phyloP scores from a whole-genome alignment of 176 grass and related monocot genomes.

The Aegilops bicornis region DNA sequence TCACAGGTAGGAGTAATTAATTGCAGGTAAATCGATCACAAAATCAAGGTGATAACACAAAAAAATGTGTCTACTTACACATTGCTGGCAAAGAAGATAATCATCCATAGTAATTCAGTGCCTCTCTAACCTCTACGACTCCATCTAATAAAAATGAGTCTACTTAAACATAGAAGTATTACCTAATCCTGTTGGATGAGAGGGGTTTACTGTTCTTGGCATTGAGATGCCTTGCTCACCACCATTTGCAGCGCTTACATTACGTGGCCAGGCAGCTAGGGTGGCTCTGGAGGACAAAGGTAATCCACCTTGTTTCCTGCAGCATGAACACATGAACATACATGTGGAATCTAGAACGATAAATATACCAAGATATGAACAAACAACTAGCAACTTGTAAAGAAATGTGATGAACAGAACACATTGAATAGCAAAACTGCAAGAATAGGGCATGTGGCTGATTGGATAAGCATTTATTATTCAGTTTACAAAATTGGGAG shows the following conservation, averaged over 20 bases:
- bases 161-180: no score
- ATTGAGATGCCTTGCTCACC: constrained; percentile 25
- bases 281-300: constrained; percentile 60
- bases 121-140: background rate
- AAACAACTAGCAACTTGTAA: background rate
- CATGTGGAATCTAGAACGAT: constrained; percentile 2
- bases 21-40: background rate
- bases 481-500: background rate
- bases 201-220: constrained; percentile 35
- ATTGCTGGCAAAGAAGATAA: background rate
- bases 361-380: constrained; percentile 8
- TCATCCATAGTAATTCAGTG: background rate
- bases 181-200: constrained; percentile 47
- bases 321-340: constrained; percentile 29
- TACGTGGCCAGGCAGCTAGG: constrained; percentile 72
- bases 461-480: constrained; percentile 15
- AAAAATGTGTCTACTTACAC: background rate
- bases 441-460: background rate
- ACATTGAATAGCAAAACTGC: constrained; percentile 12
- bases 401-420: background rate
- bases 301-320: constrained; percentile 68
- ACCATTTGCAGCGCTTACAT: constrained; percentile 28
- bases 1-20: background rate
- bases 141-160: background rate
- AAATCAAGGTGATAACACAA: background rate